Percentiles rank a stretch among this genome's conserved stretches.
These are phyloP conservation scores for Sedum album DNA, from an alignment of 164 flowering plant species.

Conservation along the genomic window DNA sequence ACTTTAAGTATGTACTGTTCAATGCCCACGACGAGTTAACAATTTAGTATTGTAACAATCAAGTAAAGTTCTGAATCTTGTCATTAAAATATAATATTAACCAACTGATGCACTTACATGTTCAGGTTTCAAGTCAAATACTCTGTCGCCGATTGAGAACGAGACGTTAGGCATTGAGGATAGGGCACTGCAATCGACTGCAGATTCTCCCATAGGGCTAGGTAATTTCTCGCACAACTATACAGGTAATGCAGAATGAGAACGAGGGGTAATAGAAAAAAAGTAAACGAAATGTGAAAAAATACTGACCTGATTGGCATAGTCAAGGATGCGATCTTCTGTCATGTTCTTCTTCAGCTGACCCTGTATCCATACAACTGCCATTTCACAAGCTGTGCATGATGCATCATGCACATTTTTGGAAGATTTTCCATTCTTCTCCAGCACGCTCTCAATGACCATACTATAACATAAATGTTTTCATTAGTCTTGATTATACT, in stretches of 20 bases:
- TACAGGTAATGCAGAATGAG: conserved; percentile 11
- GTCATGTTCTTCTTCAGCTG: no score
- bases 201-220: conserved; percentile 83
- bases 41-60: no score
- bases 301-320: no score
- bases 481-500: no score
- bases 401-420: conserved; percentile 33
- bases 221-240: conserved; percentile 81
- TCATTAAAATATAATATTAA: background rate
- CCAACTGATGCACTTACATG: conserved; percentile 29
- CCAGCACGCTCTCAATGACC: conserved; percentile 71
- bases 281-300: no score
- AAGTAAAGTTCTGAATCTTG: background rate
- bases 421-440: conserved; percentile 30
- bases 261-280: no score
- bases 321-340: no score
- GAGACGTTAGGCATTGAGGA: conserved; percentile 62
- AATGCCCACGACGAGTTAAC: no score
- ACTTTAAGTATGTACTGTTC: conserved; percentile 45
- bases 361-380: conserved; percentile 45
- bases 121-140: conserved; percentile 52
- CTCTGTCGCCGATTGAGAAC: conserved; percentile 61
- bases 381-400: conserved; percentile 88
- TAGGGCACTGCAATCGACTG: conserved; percentile 50
- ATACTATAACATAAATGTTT: no score